Base-by-base conservation (phyloP, 306 rosid species). In the Oemleria cerasiformis region DNA sequence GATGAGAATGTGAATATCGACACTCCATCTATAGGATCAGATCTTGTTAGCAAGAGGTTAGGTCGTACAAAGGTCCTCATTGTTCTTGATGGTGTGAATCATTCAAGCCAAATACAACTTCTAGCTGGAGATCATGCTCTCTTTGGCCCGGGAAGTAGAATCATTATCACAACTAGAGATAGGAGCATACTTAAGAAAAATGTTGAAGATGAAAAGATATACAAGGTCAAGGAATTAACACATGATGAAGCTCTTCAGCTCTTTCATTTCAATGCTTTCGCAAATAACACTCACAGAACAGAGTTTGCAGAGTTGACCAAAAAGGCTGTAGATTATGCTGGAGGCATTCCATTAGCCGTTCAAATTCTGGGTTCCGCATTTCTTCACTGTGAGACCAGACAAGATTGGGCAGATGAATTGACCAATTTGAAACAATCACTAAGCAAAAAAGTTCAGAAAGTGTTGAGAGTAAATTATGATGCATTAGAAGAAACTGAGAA, bases 401-500 rank as follows among this genome's bases (percentile, higher is more conserved):
- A 59, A 42, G 67, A 71, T 3, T 49, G 47, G 47, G 8, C 65
- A 3, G 7, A n/a, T 3, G 44, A 65, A 2, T 6, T 72, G 20
- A 34, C 47, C 57, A 40, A 2, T 25, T 34, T 66, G 23, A 25
- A 25, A 25, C 30, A 1, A 25, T 25, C 2, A 25, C 68, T 45
- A 1, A 67, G 50, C 5, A 16, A 13, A 2, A 23, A 57, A 39
- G 14, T 40, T 41, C 56, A 21, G 25, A 48, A 49, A 2, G 48
- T 63, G 48, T 48, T 58, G 10, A 65, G 54, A 36, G 0, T 72
- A 51, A 78, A 62, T 65, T 78, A 39, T 14, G 72, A 78, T 65
- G 81, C 56, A 17, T 72, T 78, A 47, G 69, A 67, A 20, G 38
- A 65, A 4, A 9, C n/a, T 38, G 77, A 66, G 63, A 77, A 72